Evolutionary conservation across 192 early-diverging fungal species (phyloP), one percentile per base, ranked within the genome.

Genomic region (Coemansia sp.): DNA sequence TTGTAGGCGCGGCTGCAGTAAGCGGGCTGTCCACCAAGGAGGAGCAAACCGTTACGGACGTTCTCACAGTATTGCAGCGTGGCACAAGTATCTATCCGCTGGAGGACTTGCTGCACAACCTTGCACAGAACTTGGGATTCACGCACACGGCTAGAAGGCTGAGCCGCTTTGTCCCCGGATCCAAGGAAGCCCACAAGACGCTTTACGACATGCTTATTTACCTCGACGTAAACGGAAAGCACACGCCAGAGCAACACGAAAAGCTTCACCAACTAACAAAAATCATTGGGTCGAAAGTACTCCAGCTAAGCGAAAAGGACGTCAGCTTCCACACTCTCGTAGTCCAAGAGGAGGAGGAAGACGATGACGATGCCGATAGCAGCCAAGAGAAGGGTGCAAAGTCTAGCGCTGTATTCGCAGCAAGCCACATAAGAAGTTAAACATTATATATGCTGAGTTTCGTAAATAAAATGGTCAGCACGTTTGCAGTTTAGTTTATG

Each of bases 151-250:
- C 75, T 6, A 36, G 46, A n/a, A 59, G 57, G 40, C 66, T 78
- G 19, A 78, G 61, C 50, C 66, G 70, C 13, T 73, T 61, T 49
- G 56, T 55, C 2, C 70, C 70, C 2, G 60, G 32, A 13, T 61
- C 70, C 8, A 72, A 64, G 23, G 36, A 59, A 11, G 70, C 66
- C 9, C 72, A 73, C 59, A 50, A 59, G 11, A 73, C 76, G 1
- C 63, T 78, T 4, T 70, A 78, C 42, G 70, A 72, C 55, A 78
- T 78, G 75, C 70, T 78, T 20, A 49, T 69, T 15, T 72, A 64
- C 45, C 66, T 73, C 36, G 70, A 73, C 50, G 61, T 66, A 9
- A 78, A 78, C 33, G 70, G 66, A 20, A 72, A 73, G 55, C 75
- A 78, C 38, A 65, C 75, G 2, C 52, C 59, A 0, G 76, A 78